Evolutionary conservation across 139 green algal genomes (phyloP).

Genomic region (Astrephomene gubernaculifera): DNA sequence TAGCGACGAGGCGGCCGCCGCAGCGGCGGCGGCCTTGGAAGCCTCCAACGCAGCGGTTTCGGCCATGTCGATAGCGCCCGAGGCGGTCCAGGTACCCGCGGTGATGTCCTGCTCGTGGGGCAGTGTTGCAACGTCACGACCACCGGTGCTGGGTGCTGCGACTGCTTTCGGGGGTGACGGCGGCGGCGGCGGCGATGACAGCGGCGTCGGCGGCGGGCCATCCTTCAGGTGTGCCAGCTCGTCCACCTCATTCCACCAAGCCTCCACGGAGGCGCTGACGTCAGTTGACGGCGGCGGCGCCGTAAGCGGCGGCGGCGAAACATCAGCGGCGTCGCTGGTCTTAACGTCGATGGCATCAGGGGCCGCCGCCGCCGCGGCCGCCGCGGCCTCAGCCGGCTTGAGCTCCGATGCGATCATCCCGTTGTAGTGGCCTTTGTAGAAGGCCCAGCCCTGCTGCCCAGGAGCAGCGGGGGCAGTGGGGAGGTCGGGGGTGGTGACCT

Average conservation of each 20-base stretch:
- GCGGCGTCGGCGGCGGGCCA: neutral
- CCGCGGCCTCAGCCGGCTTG: neutral
- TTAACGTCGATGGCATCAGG: neutral
- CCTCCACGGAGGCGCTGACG: too few relatives aligned
- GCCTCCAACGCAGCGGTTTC: neutral
- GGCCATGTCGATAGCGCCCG: neutral
- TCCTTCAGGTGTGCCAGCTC: too few relatives aligned
- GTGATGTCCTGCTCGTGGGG: neutral
- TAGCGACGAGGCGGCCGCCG: neutral
- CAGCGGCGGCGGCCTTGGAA: neutral
- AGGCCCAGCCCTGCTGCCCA: neutral
- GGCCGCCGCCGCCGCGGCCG: neutral
- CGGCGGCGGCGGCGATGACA: neutral
- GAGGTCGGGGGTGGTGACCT: neutral
- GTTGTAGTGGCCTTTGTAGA: slow-evolving; percentile 32
- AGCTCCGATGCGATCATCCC: slow-evolving; percentile 30
- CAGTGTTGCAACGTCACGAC: neutral
- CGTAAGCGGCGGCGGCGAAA: too few relatives aligned
- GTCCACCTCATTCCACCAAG: neutral
- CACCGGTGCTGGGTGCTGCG: neutral
- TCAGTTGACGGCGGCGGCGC: too few relatives aligned
- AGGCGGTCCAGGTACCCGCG: neutral
- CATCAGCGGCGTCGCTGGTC: neutral
- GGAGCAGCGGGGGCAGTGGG: neutral
- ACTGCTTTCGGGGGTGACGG: neutral